These are phyloP conservation scores for Fusarium piperis DNA, from an alignment of 2,329 filamentous ascomycete genomes.

Conservation along the genomic window DNA sequence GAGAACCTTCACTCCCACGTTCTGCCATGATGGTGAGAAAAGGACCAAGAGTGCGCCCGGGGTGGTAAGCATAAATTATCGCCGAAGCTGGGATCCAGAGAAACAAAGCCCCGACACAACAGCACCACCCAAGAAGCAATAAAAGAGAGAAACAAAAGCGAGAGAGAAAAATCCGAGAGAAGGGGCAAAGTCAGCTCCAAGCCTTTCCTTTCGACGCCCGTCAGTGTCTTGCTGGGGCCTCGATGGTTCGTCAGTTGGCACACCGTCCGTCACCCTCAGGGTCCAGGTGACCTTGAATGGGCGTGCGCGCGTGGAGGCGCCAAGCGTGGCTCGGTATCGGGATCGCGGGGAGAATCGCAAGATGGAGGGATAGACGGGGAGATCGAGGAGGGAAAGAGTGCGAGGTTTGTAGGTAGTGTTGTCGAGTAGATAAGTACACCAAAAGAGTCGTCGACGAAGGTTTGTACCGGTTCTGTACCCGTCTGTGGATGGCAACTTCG, in stretches of 20 bases:
- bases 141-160: not conserved
- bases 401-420: not conserved
- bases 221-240: conserved; percentile 21
- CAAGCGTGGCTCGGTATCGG: conserved; percentile 34
- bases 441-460: not conserved
- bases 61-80: not conserved
- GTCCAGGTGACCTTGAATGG: conserved; percentile 35
- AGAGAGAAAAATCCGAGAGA: not conserved
- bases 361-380: not conserved
- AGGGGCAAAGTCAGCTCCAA: conserved; percentile 5
- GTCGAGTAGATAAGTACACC: not conserved
- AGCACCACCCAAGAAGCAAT: not conserved
- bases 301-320: conserved; percentile 23
- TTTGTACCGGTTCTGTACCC: conserved; percentile 5
- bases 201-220: conserved; percentile 22
- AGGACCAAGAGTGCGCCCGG: not conserved
- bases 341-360: conserved; percentile 27
- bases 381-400: not conserved
- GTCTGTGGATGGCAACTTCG: conserved; percentile 16
- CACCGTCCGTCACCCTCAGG: conserved; percentile 38
- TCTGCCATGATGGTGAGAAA: conserved; percentile 43
- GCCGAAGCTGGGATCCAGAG: not conserved
- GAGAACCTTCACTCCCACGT: conserved; percentile 43
- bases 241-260: conserved; percentile 32
- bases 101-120: not conserved